These are phyloP conservation scores for Ogataea corticis DNA, from an alignment of 805 yeast genomes.

Conservation along the genomic window DNA sequence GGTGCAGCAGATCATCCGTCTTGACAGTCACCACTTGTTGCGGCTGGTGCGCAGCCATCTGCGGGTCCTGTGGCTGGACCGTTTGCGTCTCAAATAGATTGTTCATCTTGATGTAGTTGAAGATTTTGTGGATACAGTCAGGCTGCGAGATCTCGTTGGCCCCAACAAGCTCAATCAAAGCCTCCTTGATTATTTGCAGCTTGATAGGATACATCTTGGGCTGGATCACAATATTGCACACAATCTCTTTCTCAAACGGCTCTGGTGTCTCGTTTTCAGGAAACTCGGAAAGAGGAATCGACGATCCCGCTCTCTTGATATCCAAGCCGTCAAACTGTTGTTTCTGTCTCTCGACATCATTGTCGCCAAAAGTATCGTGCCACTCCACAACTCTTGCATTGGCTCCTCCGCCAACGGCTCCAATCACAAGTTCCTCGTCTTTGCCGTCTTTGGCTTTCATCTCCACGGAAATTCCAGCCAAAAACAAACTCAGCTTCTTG, in stretches of 20 bases:
- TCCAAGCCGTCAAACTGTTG: slow-evolving; percentile 84
- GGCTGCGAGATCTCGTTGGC: slow-evolving; percentile 79
- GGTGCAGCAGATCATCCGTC: slow-evolving; percentile 46
- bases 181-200: slow-evolving; percentile 60
- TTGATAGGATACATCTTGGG: slow-evolving; percentile 73
- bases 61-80: slow-evolving; percentile 21
- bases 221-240: slow-evolving; percentile 74
- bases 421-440: slow-evolving; percentile 23
- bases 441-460: slow-evolving; percentile 39
- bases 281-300: slow-evolving; percentile 27
- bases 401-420: slow-evolving; percentile 31
- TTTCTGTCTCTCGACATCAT: slow-evolving; percentile 33
- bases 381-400: slow-evolving; percentile 69
- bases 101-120: slow-evolving; percentile 38
- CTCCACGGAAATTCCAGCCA: slow-evolving; percentile 85
- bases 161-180: slow-evolving; percentile 71
- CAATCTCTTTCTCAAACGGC: slow-evolving; percentile 47
- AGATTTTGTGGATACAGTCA: slow-evolving; percentile 55
- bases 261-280: slow-evolving; percentile 26
- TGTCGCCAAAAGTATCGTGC: slow-evolving; percentile 63
- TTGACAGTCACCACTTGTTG: slow-evolving; percentile 33
- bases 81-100: slow-evolving; percentile 37
- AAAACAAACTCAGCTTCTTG: slow-evolving; percentile 72
- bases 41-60: slow-evolving; percentile 22
- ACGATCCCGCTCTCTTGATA: slow-evolving; percentile 71